A percentile compares a stretch with the other conserved stretches of the same genome.
phyloP scores from a whole-genome alignment of 768 basidiomycete genomes.

The Auriculariales sp. region DNA sequence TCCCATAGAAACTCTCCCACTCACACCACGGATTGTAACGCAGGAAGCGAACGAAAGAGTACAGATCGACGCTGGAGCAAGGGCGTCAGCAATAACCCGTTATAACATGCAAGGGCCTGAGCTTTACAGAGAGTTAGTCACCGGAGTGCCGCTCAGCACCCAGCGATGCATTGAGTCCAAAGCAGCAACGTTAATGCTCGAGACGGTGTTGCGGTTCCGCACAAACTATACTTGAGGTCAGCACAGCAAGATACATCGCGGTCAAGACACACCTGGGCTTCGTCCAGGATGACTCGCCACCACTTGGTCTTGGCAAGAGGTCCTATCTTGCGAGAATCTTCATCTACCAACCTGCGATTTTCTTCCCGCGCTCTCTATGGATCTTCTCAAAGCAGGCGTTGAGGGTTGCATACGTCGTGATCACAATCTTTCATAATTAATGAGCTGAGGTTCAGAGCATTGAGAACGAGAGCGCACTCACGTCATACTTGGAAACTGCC shows the following conservation, averaged over 20 bases:
- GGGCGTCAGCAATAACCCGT: neutral
- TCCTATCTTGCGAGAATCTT: slow-evolving; percentile 22
- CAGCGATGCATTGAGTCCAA: slow-evolving; percentile 56
- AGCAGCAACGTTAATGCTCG: slow-evolving; percentile 43
- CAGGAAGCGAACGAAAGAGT: slow-evolving; percentile 56
- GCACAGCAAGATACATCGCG: slow-evolving; percentile 20
- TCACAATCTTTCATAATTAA: slow-evolving; percentile 34
- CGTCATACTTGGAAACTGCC: slow-evolving; percentile 38
- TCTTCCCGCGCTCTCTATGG: slow-evolving; percentile 16
- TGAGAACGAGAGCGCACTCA: slow-evolving; percentile 13
- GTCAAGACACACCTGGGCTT: slow-evolving; percentile 66
- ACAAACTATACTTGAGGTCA: neutral
- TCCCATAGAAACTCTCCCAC: slow-evolving; percentile 49
- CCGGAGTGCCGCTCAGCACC: slow-evolving; percentile 67
- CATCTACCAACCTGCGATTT: slow-evolving; percentile 2
- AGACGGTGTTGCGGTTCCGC: slow-evolving; percentile 5
- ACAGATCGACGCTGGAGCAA: slow-evolving; percentile 46
- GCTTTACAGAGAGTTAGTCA: slow-evolving; percentile 51
- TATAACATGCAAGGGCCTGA: neutral
- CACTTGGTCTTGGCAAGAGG: slow-evolving; percentile 46
- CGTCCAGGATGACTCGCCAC: slow-evolving; percentile 62
- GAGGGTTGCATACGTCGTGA: slow-evolving; percentile 71
- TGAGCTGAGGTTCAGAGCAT: neutral
- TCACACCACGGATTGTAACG: slow-evolving; percentile 49
- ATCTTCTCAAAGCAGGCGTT: slow-evolving; percentile 42